Evolutionary conservation across 1,284 basidiomycete species (phyloP), one percentile per base, ranked within the genome.

Genomic region (Apiotrichum gamsii): DNA sequence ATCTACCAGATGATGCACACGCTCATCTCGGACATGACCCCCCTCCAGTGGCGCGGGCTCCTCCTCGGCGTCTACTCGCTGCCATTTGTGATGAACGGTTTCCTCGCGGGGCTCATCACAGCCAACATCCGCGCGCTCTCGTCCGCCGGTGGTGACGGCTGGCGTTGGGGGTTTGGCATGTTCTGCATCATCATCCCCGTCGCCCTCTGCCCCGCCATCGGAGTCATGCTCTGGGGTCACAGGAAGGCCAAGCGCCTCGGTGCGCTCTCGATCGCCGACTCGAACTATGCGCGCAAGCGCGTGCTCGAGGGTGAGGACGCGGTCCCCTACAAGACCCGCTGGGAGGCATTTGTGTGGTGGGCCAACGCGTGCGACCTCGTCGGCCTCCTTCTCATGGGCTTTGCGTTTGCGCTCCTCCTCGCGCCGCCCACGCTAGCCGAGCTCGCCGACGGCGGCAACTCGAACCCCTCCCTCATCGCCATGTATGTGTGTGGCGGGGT

Each of bases 11-110:
- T 59, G 3, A 35, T 25, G 38, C 38, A 15, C 47, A 33, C 57
- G 23, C 33, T 59, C 21, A 40, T 59, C 44, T 84, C 83, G n/a
- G 85, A 88, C 61, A 80, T 83, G 45, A 86, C 85, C 2, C 81
- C 81, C 3, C 78, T 85, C 14, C 77, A 79, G 63, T 87, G 83
- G 83, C 78, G 85, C 40, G 84, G 83, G 5, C 73, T 87, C 11
- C 77, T 83, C 16, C 77, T 79, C 3, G 84, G 82, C 5, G 73
- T 85, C 13, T 77, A 83, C n/a, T 77, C 80, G 79, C 81, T 62
- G 74, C 76, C 19, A 2, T 87, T 82, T 67, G 75, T 87, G 52
- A 30, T 61, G 39, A 61, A 61, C 36, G 54, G 45, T 6, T 56
- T 56, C 34, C 30, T 59, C 34, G 45, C 54, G 1, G 69, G 64